phyloP scores from a whole-genome alignment of 2,329 filamentous ascomycete species.

The Karstenula rhodostoma region DNA sequence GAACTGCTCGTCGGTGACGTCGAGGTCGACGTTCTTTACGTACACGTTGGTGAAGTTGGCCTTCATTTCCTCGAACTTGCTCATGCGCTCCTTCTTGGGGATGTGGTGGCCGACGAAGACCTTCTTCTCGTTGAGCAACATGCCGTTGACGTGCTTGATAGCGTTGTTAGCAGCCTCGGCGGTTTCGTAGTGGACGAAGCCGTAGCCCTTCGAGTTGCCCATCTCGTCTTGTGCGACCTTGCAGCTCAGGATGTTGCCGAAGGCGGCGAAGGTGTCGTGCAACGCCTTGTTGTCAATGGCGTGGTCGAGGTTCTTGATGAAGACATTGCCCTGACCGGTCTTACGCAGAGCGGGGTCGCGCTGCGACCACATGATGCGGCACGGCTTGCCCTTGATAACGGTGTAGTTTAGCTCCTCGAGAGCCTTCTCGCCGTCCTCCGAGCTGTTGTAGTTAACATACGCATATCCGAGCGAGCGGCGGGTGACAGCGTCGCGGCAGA shows the following conservation, averaged over 20 bases:
- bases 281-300: constrained; percentile 99
- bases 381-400: constrained; percentile 96
- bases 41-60: constrained; percentile 99
- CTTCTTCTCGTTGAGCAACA: constrained; percentile 99
- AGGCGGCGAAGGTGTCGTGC: constrained; percentile 97
- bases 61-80: constrained; percentile 99
- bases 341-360: constrained; percentile 98
- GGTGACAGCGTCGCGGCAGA: constrained; percentile 98
- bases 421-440: constrained; percentile 93
- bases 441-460: constrained; percentile 99
- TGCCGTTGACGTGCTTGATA: constrained; percentile 99
- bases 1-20: constrained; percentile 93
- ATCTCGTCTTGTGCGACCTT: constrained; percentile 99
- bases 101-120: constrained; percentile 99
- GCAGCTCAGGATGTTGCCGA: constrained; percentile 99
- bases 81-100: constrained; percentile 99
- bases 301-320: constrained; percentile 99
- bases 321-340: constrained; percentile 98
- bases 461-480: constrained; percentile 98
- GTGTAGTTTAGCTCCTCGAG: constrained; percentile 99
- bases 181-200: constrained; percentile 99
- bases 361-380: constrained; percentile 99
- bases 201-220: constrained; percentile 97
- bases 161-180: constrained; percentile 95
- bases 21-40: constrained; percentile 93